phyloP scores from a whole-genome alignment of 2,329 filamentous ascomycete genomes.

The Allantophomopsis lycopodina region DNA sequence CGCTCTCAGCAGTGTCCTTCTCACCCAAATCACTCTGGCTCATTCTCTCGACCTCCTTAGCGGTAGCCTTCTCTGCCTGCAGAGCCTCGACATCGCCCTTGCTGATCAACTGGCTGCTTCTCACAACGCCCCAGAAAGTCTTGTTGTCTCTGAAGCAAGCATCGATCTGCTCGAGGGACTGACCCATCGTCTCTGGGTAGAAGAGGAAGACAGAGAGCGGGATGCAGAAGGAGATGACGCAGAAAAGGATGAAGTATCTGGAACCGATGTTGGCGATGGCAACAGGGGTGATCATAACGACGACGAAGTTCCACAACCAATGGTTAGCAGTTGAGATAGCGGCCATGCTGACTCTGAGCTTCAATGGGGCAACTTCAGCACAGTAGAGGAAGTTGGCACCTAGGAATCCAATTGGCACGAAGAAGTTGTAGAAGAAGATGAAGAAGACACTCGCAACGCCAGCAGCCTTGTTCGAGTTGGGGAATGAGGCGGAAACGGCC shows the following conservation, averaged over 20 bases:
- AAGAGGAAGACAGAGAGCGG: conserved; percentile 28
- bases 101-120: conserved; percentile 6
- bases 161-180: conserved; percentile 31
- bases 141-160: conserved; percentile 27
- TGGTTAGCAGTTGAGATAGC: conserved; percentile 40
- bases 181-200: conserved; percentile 35
- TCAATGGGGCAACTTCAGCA: conserved; percentile 38
- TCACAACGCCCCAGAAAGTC: conserved; percentile 19
- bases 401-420: conserved; percentile 43
- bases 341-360: conserved; percentile 37
- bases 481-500: conserved; percentile 29
- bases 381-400: conserved; percentile 47
- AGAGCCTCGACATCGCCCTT: conserved; percentile 2
- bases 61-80: conserved; percentile 1
- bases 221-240: conserved; percentile 28
- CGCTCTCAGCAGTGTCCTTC: too few species aligned
- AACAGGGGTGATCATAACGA: conserved; percentile 29
- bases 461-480: conserved; percentile 27
- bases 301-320: conserved; percentile 33
- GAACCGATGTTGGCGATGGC: conserved; percentile 35
- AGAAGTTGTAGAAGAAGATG: conserved; percentile 45
- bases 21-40: not conserved
- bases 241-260: conserved; percentile 35
- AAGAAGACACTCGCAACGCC: conserved; percentile 39
- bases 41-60: not conserved